phyloP scores from a whole-genome alignment of 176 grass and related monocot genomes.

The Coix lacrymajobi region DNA sequence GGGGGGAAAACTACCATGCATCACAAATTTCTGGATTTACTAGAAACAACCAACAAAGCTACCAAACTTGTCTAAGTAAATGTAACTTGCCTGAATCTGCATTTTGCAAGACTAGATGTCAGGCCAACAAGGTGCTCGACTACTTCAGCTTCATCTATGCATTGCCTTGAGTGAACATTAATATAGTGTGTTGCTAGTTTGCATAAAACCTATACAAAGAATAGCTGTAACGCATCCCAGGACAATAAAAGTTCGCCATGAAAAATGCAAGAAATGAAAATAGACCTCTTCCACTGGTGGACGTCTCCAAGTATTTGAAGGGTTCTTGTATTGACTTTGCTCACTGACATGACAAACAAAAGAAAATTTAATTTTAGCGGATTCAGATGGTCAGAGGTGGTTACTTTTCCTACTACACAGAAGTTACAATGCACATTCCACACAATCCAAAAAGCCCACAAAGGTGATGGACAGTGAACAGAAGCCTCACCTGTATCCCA shows the following conservation, averaged over 20 bases:
- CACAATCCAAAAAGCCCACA: neutral
- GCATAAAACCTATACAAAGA: slow-evolving; percentile 48
- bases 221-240: slow-evolving; percentile 1
- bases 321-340: slow-evolving; percentile 67
- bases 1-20: neutral
- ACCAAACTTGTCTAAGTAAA: neutral
- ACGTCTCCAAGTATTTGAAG: slow-evolving; percentile 52
- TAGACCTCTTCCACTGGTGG: slow-evolving; percentile 77
- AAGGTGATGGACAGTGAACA: neutral
- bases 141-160: slow-evolving; percentile 87
- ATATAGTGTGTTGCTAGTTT: slow-evolving; percentile 69
- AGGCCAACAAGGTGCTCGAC: slow-evolving; percentile 88
- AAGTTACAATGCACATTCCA: neutral
- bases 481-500: neutral
- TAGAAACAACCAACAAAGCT: neutral
- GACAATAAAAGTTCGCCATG: neutral
- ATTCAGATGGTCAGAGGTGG: neutral
- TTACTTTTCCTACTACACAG: neutral
- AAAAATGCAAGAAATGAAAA: slow-evolving; percentile 10
- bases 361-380: neutral
- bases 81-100: slow-evolving; percentile 58
- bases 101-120: slow-evolving; percentile 75
- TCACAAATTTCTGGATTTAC: neutral
- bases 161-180: slow-evolving; percentile 82
- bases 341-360: slow-evolving; percentile 49